Evolutionary conservation across 2,329 filamentous ascomycete species (phyloP), one percentile per base, ranked within the genome.

Genomic region (Neonectria hederae): DNA sequence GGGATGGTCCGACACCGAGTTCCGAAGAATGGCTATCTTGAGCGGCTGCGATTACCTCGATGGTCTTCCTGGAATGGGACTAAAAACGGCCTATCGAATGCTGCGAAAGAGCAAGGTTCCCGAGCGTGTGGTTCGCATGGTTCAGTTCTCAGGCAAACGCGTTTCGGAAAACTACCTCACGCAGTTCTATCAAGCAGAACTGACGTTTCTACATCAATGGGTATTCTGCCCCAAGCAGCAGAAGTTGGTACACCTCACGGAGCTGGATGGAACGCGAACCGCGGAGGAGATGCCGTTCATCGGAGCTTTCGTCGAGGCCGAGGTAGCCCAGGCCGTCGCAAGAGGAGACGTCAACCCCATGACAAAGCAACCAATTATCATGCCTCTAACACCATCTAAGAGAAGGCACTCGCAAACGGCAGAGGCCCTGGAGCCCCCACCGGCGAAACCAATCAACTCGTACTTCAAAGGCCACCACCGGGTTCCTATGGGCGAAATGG

Each of bases 41-140:
- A 97, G 94, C 76, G 96, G 96, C 8, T 99, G 96, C 76, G 96
- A 99, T 76, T 99, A 99, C 77, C 86, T 98, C n/a, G 83, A 90
- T 2, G 92, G 91, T 63, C 92, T 99, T 66, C 90, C 89, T 61
- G 91, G 91, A 54, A 89, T 99, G 79, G 96, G 96, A 0, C 79
- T 99, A 60, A 98, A 97, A 83, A 98, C 94, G 6, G 95, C 96
- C 0, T 92, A 99, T 78, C 90, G 94, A 48, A 88, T 96, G 82
- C 86, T 99, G 63, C 89, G 95, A 64, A 97, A 97, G 78, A 88
- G 97, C 81, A 97, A 95, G 78, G 92, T 89, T 0, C 87, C 96
- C 6, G 95, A 98, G 56, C 90, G 90, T 63, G 86, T 97, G 19
- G 82, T 99, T 60, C 89, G 90, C 55, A 92, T 93, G 82, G 82